Base-by-base conservation (phyloP, 176 grass and related monocot species). In the Dendrocalamus sinicus region DNA sequence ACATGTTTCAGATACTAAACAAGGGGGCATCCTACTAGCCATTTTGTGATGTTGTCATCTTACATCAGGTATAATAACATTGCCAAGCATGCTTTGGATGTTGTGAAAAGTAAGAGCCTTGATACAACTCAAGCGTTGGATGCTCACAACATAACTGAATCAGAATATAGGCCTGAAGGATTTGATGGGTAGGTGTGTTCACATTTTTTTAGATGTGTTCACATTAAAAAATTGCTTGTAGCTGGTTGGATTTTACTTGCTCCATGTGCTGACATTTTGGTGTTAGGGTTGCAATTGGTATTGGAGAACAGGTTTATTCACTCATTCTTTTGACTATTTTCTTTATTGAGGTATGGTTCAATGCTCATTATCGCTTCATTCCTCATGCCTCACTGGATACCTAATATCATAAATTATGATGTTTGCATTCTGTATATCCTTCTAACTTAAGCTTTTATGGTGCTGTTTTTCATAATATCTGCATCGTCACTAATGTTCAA, bases 61-160 rank as follows among this genome's bases (percentile, higher is more conserved):
- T 88, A 93, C 75, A 16, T 37, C 67, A 99, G 96, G 96, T 99
- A 96, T 83, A 90, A 87, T 82, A 93, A 99, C 73, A 96, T 96
- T 82, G 96, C 96, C 48, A 96, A 96, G 86, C 83, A 96, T 94
- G 91, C 93, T 77, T 94, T 94, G 90, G 96, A 88, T 84, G 96
- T 92, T 85, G 70, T 99, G 85, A 94, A 76, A 94, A 87, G 66
- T 78, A 79, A 88, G 70, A 61, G 81, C 53, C 71, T 53, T 24
- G 87, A 81, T 77, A 73, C 73, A 46, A 67, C 53, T 86, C 76
- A 77, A 88, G 72, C 37, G 69, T 73, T 54, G 44, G 82, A 89
- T 9, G 66, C 79, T 77, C 86, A 79, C 60, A 90, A 75, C 57
- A 79, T 67, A 57, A 75, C 80, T 70, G 81, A 90, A 85, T 52